Evolutionary conservation across 2,329 filamentous ascomycete species (phyloP), one percentile per base, ranked within the genome.

Genomic region (Bipolaris sorokiniana): DNA sequence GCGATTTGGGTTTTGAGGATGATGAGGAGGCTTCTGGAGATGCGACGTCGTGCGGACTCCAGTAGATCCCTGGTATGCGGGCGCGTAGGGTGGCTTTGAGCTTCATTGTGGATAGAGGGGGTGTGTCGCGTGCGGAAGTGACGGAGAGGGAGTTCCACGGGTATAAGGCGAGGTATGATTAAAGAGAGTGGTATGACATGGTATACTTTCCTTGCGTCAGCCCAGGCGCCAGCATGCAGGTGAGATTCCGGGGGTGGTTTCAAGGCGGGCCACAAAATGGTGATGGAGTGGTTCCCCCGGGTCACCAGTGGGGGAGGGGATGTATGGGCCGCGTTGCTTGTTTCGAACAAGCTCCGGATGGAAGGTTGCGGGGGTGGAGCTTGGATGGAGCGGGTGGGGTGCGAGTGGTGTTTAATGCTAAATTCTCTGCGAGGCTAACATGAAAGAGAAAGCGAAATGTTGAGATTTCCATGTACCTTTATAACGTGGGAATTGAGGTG

Each of bases 41-140:
- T 18, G 63, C 59, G 18, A 73, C 66, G 48, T 74, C 71, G 55
- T 62, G 56, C 1, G 71, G 70, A 1, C 67, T 49, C 71, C 71
- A 74, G 52, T 64, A 63, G 23, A 70, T 64, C 45, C 55, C 45
- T 16, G 70, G 71, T 6, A 73, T 31, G 18, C 56, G 38, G 26
- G 31, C 33, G 7, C 58, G 26, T 20, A 65, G 52, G 7, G 51
- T 51, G 28, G 37, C 50, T 18, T 49, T 54, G 40, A 46, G 46
- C 41, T 60, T 65, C 63, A 65, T 63, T 23, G 5, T 23, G 16
- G 44, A 5, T 22, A 7, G 15, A 16, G 11, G 20, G 26, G n/a
- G 40, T 31, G 11, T 20, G 37, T 9, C 23, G 23, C 22, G 11
- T 20, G 41, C 18, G 38, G 26, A 22, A 23, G 18, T 11, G n/a